Percentiles rank a stretch among this genome's conserved stretches.
These are phyloP conservation scores for Diospyros kaki DNA, from an alignment of 148 eudicot genomes.

Conservation along the genomic window DNA sequence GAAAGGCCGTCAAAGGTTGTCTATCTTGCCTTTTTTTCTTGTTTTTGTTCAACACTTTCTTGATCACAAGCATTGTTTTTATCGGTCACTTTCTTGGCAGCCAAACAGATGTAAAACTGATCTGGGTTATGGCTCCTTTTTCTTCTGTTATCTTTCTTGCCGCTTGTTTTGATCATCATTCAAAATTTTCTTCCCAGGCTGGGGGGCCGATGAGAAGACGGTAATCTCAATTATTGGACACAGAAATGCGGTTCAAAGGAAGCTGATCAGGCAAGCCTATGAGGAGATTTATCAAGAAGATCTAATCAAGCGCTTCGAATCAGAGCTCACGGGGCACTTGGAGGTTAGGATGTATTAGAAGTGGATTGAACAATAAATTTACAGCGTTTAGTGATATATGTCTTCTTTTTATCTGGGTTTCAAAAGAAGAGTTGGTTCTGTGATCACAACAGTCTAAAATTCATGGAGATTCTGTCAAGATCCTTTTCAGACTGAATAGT, in stretches of 20 bases:
- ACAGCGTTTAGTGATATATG: too few species aligned
- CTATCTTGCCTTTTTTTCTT: neutral
- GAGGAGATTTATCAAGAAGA: constrained; percentile 47
- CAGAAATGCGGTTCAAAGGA: constrained; percentile 58
- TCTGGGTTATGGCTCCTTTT: neutral
- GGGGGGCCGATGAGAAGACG: constrained; percentile 79
- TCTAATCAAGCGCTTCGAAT: constrained; percentile 56
- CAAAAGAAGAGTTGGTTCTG: too few species aligned
- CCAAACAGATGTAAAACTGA: neutral
- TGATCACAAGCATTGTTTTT: neutral
- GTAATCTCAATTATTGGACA: constrained; percentile 56
- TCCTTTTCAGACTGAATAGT: too few species aligned
- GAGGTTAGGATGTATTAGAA: constrained; percentile 33
- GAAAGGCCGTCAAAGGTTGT: constrained; percentile 70
- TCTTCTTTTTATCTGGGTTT: too few species aligned
- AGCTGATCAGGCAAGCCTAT: constrained; percentile 56
- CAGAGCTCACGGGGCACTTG: constrained; percentile 66
- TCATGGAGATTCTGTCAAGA: too few species aligned
- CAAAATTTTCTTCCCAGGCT: constrained; percentile 31
- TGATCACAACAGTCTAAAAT: too few species aligned
- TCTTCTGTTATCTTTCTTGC: neutral
- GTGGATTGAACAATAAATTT: too few species aligned
- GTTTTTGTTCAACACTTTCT: neutral
- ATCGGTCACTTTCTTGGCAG: neutral
- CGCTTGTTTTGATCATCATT: neutral